These are phyloP conservation scores for Colletotrichum trifolii DNA, from an alignment of 2,329 filamentous ascomycete genomes.

Conservation along the genomic window DNA sequence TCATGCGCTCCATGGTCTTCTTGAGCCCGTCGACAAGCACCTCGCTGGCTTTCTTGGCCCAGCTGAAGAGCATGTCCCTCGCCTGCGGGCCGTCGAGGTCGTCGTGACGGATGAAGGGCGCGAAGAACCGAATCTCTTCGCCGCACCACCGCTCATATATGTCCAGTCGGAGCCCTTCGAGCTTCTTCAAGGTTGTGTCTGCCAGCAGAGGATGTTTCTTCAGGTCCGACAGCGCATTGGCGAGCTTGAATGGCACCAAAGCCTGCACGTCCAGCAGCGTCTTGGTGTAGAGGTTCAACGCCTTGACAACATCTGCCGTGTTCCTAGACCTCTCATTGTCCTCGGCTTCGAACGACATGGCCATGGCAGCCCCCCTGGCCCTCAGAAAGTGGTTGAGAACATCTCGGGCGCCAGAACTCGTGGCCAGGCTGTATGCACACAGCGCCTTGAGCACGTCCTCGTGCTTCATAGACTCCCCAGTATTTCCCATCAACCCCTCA, in stretches of 20 bases:
- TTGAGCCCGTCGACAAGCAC: constrained; percentile 71
- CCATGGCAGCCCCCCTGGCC: constrained; percentile 76
- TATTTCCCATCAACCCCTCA: constrained; percentile 74
- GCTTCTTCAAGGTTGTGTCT: constrained; percentile 72
- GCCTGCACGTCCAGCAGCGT: constrained; percentile 83
- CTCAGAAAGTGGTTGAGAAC: constrained; percentile 82
- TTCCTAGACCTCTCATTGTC: constrained; percentile 53
- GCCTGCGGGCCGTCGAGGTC: constrained; percentile 73
- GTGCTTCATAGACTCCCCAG: constrained; percentile 62
- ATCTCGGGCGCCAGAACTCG: constrained; percentile 82
- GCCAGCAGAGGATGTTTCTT: constrained; percentile 78
- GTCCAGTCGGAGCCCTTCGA: constrained; percentile 81
- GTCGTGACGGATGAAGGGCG: constrained; percentile 86
- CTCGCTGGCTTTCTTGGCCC: constrained; percentile 71
- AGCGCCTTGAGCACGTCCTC: constrained; percentile 76
- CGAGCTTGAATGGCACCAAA: constrained; percentile 77
- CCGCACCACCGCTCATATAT: constrained; percentile 83
- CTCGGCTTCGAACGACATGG: constrained; percentile 65
- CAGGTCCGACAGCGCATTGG: constrained; percentile 74
- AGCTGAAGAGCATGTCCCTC: constrained; percentile 69
- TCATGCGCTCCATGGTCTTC: constrained; percentile 67
- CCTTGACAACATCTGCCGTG: constrained; percentile 66
- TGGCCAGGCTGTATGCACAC: constrained; percentile 84
- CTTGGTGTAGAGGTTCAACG: constrained; percentile 78
- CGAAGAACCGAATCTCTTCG: constrained; percentile 85